Conservation (phyloP, 2,329 filamentous ascomycete genomes). For the Microdochium bolleyi region DNA sequence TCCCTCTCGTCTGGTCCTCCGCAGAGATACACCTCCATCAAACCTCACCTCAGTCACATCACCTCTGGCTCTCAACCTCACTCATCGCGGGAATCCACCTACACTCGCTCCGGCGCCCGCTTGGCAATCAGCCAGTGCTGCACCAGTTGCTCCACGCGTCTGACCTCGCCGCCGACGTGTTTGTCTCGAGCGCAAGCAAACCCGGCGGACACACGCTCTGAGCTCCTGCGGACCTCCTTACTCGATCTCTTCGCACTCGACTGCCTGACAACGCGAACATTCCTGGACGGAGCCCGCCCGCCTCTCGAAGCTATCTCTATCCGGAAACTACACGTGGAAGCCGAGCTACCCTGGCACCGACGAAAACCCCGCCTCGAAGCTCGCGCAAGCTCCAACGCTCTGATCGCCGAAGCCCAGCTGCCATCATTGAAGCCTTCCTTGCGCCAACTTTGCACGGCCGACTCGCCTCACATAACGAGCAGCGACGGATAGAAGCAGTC, state of each 20-base stretch:
- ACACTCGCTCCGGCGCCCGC: too few relatives aligned
- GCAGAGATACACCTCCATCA: not conserved
- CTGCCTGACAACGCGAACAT: not conserved
- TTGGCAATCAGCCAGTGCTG: too few relatives aligned
- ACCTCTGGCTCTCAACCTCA: too few relatives aligned
- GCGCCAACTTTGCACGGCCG: not conserved
- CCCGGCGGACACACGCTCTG: too few relatives aligned
- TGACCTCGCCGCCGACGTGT: too few relatives aligned
- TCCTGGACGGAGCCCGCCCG: not conserved
- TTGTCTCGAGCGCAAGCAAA: too few relatives aligned
- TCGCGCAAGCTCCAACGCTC: not conserved
- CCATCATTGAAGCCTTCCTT: not conserved
- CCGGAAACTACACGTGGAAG: not conserved
- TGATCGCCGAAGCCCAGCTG: not conserved
- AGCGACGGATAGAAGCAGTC: not conserved
- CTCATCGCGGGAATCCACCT: too few relatives aligned
- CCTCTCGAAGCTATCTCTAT: not conserved
- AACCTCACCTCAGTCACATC: not conserved
- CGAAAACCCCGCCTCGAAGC: not conserved
- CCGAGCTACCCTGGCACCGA: not conserved
- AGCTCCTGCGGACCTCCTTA: not conserved
- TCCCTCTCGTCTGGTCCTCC: not conserved
- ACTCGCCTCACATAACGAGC: not conserved
- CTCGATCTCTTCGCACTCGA: not conserved
- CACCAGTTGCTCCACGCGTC: too few relatives aligned